Evolutionary conservation across 345 rosid species (phyloP), one percentile per base, ranked within the genome.

Genomic region (Eucalyptus tenuipes): DNA sequence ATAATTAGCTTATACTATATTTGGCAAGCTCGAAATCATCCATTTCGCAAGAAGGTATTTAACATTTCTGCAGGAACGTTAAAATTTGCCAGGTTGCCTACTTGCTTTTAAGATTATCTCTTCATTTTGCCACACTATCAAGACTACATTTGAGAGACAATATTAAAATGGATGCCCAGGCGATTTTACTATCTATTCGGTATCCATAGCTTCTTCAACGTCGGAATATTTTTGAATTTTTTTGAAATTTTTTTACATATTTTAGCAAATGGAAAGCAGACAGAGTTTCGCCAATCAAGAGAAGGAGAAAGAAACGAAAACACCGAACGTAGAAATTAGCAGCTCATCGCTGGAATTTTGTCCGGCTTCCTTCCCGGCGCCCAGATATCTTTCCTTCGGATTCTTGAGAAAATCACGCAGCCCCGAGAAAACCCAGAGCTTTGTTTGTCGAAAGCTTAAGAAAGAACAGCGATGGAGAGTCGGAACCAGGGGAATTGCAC

Each of bases 281-380:
- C 75, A 14, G 37, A n/a, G 75, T n/a, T n/a, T 64, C 75, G 15
- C 75, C 75, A 64, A 64, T n/a, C 16, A 14, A 64, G 20, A 64
- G 20, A 64, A 64, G 68, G 68, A 29, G 68, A 61, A 61, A 27
- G 33, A 61, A 61, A 64, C 20, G 50, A n/a, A 14, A 64, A 14
- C 16, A 6, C 31, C 9, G 33, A 61, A 61, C 33, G 68, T 61
- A 27, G 31, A 61, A 29, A 61, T 61, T 6, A 27, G 68, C 33
- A 5, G 68, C 68, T 61, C 33, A 1, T 55, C 29, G 61, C 61
- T 20, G 29, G 5, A 55, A 55, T 24, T 29, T 61, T 14, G 33
- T n/a, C 31, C 68, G 98, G 99, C 99, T 90, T 96, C 99, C 3
- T 93, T 97, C 33, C 68, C 66, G n/a, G 8, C 31, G 66, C 31